These are phyloP conservation scores for Ceratobasidium sp. DNA, from an alignment of 1,284 basidiomycete species.

Conservation along the genomic window DNA sequence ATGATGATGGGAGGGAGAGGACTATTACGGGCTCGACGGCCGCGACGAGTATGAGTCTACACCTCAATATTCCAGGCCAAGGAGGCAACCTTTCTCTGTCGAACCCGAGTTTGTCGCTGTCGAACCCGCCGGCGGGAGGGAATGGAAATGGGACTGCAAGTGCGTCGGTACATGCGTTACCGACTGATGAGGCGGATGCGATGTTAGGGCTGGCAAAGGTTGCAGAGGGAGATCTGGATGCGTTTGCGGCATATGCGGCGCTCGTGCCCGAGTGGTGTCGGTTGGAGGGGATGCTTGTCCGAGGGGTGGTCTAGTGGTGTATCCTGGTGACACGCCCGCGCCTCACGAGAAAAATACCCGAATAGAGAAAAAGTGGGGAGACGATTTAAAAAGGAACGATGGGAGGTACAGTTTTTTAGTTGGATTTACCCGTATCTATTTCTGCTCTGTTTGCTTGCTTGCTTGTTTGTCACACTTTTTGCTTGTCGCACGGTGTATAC, in stretches of 20 bases:
- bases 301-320: slow-evolving; percentile 67
- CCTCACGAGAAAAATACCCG: neutral
- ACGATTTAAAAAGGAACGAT: too few species aligned
- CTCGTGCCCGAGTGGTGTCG: slow-evolving; percentile 84
- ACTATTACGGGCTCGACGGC: slow-evolving; percentile 62
- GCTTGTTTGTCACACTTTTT: neutral
- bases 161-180: slow-evolving; percentile 72
- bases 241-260: slow-evolving; percentile 82
- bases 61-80: neutral
- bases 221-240: slow-evolving; percentile 81
- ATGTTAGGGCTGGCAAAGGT: slow-evolving; percentile 81
- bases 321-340: too few species aligned
- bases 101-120: slow-evolving; percentile 12
- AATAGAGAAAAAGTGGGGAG: too few species aligned
- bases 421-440: too few species aligned
- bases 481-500: neutral
- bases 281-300: slow-evolving; percentile 77
- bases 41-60: slow-evolving; percentile 53
- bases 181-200: slow-evolving; percentile 73
- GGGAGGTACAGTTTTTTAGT: too few species aligned
- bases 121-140: neutral
- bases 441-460: neutral
- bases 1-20: slow-evolving; percentile 50
- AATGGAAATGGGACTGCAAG: slow-evolving; percentile 51
- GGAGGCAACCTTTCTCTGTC: neutral